These are phyloP conservation scores for Cucurbita moschata DNA, from an alignment of 306 rosid species.

Conservation along the genomic window DNA sequence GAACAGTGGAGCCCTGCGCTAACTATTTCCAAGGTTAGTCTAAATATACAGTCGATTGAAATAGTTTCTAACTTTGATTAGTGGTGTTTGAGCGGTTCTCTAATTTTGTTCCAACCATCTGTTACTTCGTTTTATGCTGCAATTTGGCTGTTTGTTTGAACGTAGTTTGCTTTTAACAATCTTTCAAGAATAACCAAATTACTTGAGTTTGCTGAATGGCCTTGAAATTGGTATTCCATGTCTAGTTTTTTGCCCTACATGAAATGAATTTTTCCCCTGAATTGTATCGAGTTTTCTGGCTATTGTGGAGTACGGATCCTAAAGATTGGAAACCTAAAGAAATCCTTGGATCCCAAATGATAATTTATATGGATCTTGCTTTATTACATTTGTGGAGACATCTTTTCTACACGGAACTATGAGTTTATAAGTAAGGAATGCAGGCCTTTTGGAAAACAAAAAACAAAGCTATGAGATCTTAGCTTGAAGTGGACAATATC, in stretches of 20 bases:
- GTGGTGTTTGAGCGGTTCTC: no score
- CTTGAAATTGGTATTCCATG: background rate
- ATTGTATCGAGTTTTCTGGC: background rate
- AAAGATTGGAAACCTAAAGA: background rate
- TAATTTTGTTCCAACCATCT: no score
- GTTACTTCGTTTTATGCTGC: background rate
- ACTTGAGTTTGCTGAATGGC: background rate
- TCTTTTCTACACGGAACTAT: background rate
- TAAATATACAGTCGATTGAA: background rate
- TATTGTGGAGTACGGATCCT: background rate
- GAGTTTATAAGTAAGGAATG: no score
- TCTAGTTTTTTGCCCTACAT: background rate
- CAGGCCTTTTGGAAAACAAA: no score
- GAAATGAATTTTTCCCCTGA: background rate
- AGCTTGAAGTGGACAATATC: no score
- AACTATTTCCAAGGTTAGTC: slow-evolving; percentile 72
- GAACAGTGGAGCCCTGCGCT: slow-evolving; percentile 89
- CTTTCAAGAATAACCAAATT: background rate
- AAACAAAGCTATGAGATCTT: no score
- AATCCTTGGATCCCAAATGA: background rate
- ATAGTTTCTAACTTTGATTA: background rate
- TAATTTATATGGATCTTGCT: background rate
- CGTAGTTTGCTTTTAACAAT: background rate
- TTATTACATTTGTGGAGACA: background rate
- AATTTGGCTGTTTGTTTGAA: background rate